A percentile compares a stretch with the other conserved stretches of the same genome.
These are phyloP conservation scores for Mortierella sp. DNA, from an alignment of 371 early-diverging fungal species.

Conservation along the genomic window DNA sequence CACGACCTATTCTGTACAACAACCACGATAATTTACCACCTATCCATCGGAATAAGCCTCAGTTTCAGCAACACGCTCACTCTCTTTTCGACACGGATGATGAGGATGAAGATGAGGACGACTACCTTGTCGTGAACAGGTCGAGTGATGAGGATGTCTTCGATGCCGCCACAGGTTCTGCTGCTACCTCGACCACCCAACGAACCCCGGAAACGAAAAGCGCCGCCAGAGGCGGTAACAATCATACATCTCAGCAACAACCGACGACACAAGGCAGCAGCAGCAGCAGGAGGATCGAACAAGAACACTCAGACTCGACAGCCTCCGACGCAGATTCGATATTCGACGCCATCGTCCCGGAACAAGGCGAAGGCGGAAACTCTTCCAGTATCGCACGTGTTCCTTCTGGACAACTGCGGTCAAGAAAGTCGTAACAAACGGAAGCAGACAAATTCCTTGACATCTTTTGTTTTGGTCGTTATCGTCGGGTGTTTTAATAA, in stretches of 20 bases:
- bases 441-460: neutral
- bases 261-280: neutral
- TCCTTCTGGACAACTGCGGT: neutral
- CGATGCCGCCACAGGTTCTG: neutral
- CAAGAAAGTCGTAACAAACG: neutral
- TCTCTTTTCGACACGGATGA: neutral
- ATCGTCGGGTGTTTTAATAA: neutral
- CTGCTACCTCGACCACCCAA: neutral
- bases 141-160: neutral
- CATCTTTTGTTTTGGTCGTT: neutral
- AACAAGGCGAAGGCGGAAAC: neutral
- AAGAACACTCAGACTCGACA: neutral
- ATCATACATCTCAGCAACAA: neutral
- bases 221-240: neutral
- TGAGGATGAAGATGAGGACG: neutral
- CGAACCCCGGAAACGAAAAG: neutral
- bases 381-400: neutral
- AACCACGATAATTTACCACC: neutral
- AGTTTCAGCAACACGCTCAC: neutral
- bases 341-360: constrained; percentile 1
- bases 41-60: neutral
- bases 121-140: neutral
- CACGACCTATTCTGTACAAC: neutral
- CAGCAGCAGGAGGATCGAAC: neutral
- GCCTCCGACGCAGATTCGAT: neutral